A percentile compares a stretch with the other conserved stretches of the same genome.
phyloP scores from a whole-genome alignment of 768 basidiomycete genomes.

The Hysterangium stoloniferum region DNA sequence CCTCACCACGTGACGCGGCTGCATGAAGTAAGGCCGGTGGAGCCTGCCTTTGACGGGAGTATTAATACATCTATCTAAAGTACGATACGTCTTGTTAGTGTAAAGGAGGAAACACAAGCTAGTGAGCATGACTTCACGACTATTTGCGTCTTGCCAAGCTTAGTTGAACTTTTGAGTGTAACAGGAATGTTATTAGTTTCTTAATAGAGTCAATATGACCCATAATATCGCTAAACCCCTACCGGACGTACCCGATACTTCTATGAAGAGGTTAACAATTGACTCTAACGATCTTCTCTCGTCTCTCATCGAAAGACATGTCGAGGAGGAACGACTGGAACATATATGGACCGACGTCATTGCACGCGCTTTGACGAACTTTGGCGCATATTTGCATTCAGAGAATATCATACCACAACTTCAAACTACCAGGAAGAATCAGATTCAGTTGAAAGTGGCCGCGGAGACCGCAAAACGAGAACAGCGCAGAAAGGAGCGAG shows the following conservation, averaged over 20 bases:
- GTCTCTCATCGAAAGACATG: neutral
- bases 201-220: constrained; percentile 1
- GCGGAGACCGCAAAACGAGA: constrained; percentile 18
- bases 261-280: neutral
- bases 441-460: constrained; percentile 17
- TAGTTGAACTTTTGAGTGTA: too few species aligned
- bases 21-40: too few species aligned
- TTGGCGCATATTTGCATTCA: constrained; percentile 32
- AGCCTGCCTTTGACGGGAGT: too few species aligned
- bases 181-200: too few species aligned
- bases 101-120: too few species aligned
- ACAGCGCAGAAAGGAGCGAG: constrained; percentile 18
- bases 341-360: constrained; percentile 35
- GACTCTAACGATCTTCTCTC: constrained; percentile 1
- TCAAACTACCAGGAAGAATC: constrained; percentile 28
- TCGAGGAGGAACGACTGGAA: constrained; percentile 12
- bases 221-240: neutral
- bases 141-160: too few species aligned
- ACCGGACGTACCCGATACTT: neutral
- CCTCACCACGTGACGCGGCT: too few species aligned
- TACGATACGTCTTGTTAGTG: too few species aligned
- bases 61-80: too few species aligned
- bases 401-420: constrained; percentile 44
- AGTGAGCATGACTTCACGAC: too few species aligned
- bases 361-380: constrained; percentile 40